These are phyloP conservation scores for Maudiozyma humilis DNA, from an alignment of 1,139 yeast genomes.

Conservation along the genomic window DNA sequence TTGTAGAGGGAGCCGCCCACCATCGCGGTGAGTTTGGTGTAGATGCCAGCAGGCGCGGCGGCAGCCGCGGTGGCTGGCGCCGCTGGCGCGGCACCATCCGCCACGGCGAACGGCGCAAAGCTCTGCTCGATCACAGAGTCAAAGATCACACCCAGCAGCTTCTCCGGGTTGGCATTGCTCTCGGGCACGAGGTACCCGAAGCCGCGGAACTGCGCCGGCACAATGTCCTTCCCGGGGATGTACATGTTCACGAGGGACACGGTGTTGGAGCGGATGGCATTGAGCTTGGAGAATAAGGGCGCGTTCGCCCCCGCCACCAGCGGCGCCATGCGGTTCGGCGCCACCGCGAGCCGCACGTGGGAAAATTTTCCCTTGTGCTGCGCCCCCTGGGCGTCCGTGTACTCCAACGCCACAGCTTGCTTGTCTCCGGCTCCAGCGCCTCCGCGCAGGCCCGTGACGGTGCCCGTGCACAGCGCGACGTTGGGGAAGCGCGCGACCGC, in stretches of 20 bases:
- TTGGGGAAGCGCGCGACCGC: constrained; percentile 35
- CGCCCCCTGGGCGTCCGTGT: constrained; percentile 9
- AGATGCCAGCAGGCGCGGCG: no score
- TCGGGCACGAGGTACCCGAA: constrained; percentile 86
- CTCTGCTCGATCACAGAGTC: constrained; percentile 72
- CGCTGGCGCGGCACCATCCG: constrained; percentile 29
- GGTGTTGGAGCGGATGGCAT: constrained; percentile 41
- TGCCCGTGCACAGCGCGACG: constrained; percentile 35
- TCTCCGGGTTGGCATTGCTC: constrained; percentile 44
- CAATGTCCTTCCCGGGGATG: constrained; percentile 38
- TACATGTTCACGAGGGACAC: constrained; percentile 57
- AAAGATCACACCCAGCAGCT: constrained; percentile 76
- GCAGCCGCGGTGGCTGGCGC: no score
- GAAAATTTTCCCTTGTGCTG: constrained; percentile 31
- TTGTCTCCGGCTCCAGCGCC: constrained; percentile 1
- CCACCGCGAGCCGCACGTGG: constrained; percentile 53
- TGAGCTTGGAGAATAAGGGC: constrained; percentile 24
- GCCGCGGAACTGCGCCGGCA: constrained; percentile 40
- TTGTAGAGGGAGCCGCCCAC: constrained; percentile 70
- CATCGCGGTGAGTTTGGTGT: constrained; percentile 79
- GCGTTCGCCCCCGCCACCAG: constrained; percentile 14
- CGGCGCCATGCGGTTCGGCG: constrained; percentile 33
- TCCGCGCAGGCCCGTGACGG: constrained; percentile 16
- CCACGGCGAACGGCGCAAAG: constrained; percentile 30
- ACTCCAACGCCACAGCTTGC: constrained; percentile 14